Conservation (phyloP, 2,329 filamentous ascomycete genomes). For the Colletotrichum musae region DNA sequence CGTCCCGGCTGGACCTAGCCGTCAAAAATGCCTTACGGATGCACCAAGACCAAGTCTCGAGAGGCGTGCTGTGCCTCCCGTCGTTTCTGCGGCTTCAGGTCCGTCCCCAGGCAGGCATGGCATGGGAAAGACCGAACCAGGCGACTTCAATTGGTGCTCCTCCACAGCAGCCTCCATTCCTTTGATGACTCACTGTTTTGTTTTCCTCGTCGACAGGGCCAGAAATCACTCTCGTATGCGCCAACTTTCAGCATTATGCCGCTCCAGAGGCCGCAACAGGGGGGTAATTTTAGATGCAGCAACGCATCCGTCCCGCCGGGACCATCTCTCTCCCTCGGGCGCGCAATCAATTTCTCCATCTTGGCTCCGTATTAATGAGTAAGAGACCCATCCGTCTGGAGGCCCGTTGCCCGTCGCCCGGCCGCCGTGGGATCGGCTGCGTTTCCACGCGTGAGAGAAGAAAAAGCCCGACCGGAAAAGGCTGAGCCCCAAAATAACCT, state of each 20-base stretch:
- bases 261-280: background rate
- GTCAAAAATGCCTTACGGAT: background rate
- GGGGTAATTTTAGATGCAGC: constrained; percentile 27
- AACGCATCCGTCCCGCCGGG: constrained; percentile 24
- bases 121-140: constrained; percentile 12
- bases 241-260: constrained; percentile 5
- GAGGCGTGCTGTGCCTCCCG: background rate
- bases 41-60: constrained; percentile 3
- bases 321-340: constrained; percentile 11
- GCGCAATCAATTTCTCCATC: constrained; percentile 2
- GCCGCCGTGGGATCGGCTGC: constrained; percentile 19
- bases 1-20: background rate
- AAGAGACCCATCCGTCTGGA: constrained; percentile 18
- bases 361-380: constrained; percentile 12
- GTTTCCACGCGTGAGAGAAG: background rate
- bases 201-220: background rate
- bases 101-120: background rate
- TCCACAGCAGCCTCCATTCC: constrained; percentile 12
- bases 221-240: background rate
- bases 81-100: constrained; percentile 5
- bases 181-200: constrained; percentile 35
- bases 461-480: background rate
- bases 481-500: constrained; percentile 16
- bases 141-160: background rate
- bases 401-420: constrained; percentile 35